These are phyloP conservation scores for Aureobasidium sp. DNA, from an alignment of 2,329 filamentous ascomycete genomes.

Conservation along the genomic window DNA sequence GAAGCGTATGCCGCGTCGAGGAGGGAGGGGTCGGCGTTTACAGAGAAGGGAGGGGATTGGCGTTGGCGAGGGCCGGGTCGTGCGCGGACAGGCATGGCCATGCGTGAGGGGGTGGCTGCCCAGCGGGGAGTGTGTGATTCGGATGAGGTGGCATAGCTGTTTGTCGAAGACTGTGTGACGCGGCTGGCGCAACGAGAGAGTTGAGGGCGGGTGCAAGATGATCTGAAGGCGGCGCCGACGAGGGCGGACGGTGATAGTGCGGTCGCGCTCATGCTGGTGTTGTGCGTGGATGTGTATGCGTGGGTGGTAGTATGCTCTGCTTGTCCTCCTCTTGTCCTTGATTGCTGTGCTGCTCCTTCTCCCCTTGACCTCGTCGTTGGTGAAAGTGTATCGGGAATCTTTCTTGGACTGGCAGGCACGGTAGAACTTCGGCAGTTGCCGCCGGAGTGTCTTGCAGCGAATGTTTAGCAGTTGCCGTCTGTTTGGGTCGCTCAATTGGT, in stretches of 20 bases:
- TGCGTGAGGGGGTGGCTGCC: slow-evolving; percentile 42
- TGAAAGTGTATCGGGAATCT: slow-evolving; percentile 4
- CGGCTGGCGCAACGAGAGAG: slow-evolving; percentile 17
- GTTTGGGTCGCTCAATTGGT: background rate
- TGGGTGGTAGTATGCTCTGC: no score
- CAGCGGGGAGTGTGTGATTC: slow-evolving; percentile 39
- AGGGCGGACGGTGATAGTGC: slow-evolving; percentile 14
- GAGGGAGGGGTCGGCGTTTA: slow-evolving; percentile 67
- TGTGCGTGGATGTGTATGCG: background rate
- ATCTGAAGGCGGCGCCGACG: slow-evolving; percentile 27
- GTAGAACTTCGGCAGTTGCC: background rate
- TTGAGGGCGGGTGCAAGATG: slow-evolving; percentile 21
- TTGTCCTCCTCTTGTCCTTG: background rate
- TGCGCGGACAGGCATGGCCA: slow-evolving; percentile 47
- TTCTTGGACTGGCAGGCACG: background rate
- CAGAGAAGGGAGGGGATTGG: slow-evolving; percentile 52
- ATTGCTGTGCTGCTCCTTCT: background rate
- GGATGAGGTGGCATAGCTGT: slow-evolving; percentile 25
- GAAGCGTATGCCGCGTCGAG: slow-evolving; percentile 72
- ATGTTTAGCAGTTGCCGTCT: background rate
- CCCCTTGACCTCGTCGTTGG: background rate
- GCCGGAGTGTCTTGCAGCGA: background rate
- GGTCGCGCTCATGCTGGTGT: background rate
- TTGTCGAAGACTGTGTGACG: background rate
- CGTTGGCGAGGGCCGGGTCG: slow-evolving; percentile 42